Percentiles rank a stretch among this genome's conserved stretches.
These are phyloP conservation scores for Colletotrichum orchidophilum DNA, from an alignment of 2,329 filamentous ascomycete species.

Conservation along the genomic window DNA sequence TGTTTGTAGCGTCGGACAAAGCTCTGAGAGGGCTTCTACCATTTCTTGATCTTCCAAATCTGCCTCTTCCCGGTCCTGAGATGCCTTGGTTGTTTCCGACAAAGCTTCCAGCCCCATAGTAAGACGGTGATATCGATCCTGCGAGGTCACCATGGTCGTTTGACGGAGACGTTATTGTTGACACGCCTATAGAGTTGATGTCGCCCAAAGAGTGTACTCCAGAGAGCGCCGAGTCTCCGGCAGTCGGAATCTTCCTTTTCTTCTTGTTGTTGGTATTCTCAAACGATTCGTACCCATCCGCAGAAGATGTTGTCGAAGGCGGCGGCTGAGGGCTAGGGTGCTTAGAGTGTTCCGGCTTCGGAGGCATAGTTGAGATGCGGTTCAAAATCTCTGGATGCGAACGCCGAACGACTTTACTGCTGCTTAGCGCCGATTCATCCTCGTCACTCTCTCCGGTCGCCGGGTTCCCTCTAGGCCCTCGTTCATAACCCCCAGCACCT, in stretches of 20 bases:
- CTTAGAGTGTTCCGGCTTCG: slow-evolving; percentile 55
- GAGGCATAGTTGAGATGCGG: slow-evolving; percentile 52
- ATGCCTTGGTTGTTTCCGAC: slow-evolving; percentile 63
- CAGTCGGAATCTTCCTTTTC: slow-evolving; percentile 96
- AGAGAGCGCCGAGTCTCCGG: slow-evolving; percentile 68
- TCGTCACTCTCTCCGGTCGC: slow-evolving; percentile 70
- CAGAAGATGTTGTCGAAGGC: slow-evolving; percentile 74
- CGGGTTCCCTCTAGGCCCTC: slow-evolving; percentile 44
- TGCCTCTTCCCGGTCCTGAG: slow-evolving; percentile 85
- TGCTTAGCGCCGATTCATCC: slow-evolving; percentile 56
- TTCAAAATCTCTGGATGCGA: slow-evolving; percentile 57
- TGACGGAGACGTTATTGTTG: slow-evolving; percentile 45
- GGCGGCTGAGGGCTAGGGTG: slow-evolving; percentile 63
- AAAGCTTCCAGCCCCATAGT: slow-evolving; percentile 59
- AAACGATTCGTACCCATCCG: slow-evolving; percentile 94
- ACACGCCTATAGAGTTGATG: slow-evolving; percentile 38
- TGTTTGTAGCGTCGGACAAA: slow-evolving; percentile 66
- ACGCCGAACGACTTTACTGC: slow-evolving; percentile 54
- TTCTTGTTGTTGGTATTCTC: slow-evolving; percentile 99
- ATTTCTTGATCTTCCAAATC: slow-evolving; percentile 75
- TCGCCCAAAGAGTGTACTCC: slow-evolving; percentile 50
- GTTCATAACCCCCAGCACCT: slow-evolving; percentile 35
- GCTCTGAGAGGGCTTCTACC: slow-evolving; percentile 71
- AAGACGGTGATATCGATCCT: slow-evolving; percentile 43
- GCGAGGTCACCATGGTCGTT: slow-evolving; percentile 45